Evolutionary conservation across 1,284 basidiomycete species (phyloP), one percentile per base, ranked within the genome.

Genomic region (Vanrija humicola): DNA sequence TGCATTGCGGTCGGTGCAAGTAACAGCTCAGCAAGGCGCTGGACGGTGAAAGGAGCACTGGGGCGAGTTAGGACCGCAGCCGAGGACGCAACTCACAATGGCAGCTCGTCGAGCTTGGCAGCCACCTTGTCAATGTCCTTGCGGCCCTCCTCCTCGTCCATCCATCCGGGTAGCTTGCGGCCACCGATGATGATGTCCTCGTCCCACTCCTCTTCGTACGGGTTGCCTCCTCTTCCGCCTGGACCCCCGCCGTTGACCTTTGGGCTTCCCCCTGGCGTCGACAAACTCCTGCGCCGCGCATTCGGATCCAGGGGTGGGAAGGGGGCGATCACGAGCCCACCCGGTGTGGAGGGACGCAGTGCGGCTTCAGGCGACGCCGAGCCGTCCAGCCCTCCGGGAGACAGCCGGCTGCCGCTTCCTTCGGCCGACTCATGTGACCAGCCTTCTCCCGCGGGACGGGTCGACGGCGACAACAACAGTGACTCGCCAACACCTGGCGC

Each of bases 41-140:
- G 93, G 50, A 96, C 87, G 5, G 93, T 95, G 76, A 96, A 97
- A 3, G 93, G 93, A 0, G 90, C 83, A 52, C 83, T 84, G 48
- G 83, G 34, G 3, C 21, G 42, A 44, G n/a, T 42, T n/a, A 42
- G 26, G 38, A 8, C n/a, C n/a, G n/a, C 3, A 3, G 16, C 26
- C 15, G 16, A 19, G 7, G 19, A 10, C 25, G 3, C 46, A 12
- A 70, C 71, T 55, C 53, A 71, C 66, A 65, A 62, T 3, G 67
- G 56, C 62, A 93, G 87, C n/a, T 84, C 83, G 63, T 91, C 84
- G 16, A 95, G 72, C 60, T 87, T 82, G 18, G 74, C 77, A 62
- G 83, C 86, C 25, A 94, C 80, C 18, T 76, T 73, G 6, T 80
- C 75, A 68, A 86, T 83, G 70, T 85, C 78, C 46, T 81, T 81